These are phyloP conservation scores for Oryza glaberrima DNA, from an alignment of 176 grass and related monocot species.

Conservation along the genomic window DNA sequence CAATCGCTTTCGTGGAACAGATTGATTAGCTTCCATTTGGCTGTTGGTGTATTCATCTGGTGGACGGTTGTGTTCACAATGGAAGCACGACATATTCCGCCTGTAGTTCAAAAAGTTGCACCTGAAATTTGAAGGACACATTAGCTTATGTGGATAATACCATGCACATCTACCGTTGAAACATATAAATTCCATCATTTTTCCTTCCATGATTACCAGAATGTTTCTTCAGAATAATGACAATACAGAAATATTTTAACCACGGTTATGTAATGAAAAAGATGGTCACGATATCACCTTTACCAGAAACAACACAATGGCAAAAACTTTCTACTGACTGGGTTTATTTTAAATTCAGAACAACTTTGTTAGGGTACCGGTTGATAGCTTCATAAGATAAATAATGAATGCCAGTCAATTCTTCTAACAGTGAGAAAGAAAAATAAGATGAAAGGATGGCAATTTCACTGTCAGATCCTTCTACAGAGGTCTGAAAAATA, in stretches of 20 bases:
- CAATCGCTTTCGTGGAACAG: conserved; percentile 43
- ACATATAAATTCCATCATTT: conserved; percentile 21
- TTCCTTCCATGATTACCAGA: conserved; percentile 17
- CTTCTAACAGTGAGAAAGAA: too few species aligned
- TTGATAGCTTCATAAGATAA: too few species aligned
- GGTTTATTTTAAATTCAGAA: too few species aligned
- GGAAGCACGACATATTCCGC: conserved; percentile 94
- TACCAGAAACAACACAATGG: too few species aligned
- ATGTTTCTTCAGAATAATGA: conserved; percentile 24
- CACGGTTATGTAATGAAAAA: conserved; percentile 8
- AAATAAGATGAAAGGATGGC: too few species aligned
- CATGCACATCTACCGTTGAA: neutral
- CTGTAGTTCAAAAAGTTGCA: conserved; percentile 99
- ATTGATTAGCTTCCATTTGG: conserved; percentile 68
- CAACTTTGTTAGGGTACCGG: too few species aligned
- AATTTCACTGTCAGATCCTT: too few species aligned
- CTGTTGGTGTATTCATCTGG: conserved; percentile 73
- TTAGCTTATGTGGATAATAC: conserved; percentile 4
- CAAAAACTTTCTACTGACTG: too few species aligned
- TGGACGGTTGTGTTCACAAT: conserved; percentile 87
- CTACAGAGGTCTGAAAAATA: too few species aligned
- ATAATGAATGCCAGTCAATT: too few species aligned
- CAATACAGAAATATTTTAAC: neutral
- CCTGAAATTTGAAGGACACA: conserved; percentile 55
- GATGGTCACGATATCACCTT: neutral